phyloP scores from a whole-genome alignment of 495 filamentous ascomycete species.

The Neurospora sp. region DNA sequence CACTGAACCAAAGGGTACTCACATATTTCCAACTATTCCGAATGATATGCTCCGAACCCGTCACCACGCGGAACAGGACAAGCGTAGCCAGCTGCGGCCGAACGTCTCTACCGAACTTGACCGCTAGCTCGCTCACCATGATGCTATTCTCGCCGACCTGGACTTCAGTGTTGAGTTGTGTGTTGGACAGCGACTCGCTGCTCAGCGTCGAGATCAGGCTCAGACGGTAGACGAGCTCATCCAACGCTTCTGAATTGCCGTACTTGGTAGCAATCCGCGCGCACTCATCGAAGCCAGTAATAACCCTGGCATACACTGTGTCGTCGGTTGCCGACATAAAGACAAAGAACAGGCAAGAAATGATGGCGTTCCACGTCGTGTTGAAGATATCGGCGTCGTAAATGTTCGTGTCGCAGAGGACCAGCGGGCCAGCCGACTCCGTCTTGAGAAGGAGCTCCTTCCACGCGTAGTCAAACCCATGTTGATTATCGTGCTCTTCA shows the following conservation, averaged over 20 bases:
- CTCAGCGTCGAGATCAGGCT: constrained; percentile 83
- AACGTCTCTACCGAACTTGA: constrained; percentile 91
- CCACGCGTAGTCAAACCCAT: constrained; percentile 96
- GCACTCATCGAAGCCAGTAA: constrained; percentile 92
- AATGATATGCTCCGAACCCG: constrained; percentile 69
- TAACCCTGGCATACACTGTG: constrained; percentile 86
- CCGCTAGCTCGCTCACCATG: constrained; percentile 97
- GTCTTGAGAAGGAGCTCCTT: constrained; percentile 85
- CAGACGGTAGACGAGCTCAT: constrained; percentile 82
- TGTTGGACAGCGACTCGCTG: constrained; percentile 64
- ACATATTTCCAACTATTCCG: constrained; percentile 75
- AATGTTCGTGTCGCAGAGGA: constrained; percentile 82
- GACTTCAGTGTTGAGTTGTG: constrained; percentile 87
- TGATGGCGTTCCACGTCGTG: constrained; percentile 88
- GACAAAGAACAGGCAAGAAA: constrained; percentile 92
- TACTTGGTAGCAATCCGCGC: constrained; percentile 87
- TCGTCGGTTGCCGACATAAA: constrained; percentile 99
- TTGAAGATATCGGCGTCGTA: constrained; percentile 97
- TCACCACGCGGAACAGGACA: constrained; percentile 83
- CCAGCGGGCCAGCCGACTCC: constrained; percentile 58
- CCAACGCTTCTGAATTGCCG: constrained; percentile 71
- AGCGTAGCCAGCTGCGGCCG: constrained; percentile 88
- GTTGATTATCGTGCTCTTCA: constrained; percentile 91
- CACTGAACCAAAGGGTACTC: constrained; percentile 23
- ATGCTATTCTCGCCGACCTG: constrained; percentile 86